These are phyloP conservation scores for Ogataea corticis DNA, from an alignment of 805 yeast genomes.

Conservation along the genomic window DNA sequence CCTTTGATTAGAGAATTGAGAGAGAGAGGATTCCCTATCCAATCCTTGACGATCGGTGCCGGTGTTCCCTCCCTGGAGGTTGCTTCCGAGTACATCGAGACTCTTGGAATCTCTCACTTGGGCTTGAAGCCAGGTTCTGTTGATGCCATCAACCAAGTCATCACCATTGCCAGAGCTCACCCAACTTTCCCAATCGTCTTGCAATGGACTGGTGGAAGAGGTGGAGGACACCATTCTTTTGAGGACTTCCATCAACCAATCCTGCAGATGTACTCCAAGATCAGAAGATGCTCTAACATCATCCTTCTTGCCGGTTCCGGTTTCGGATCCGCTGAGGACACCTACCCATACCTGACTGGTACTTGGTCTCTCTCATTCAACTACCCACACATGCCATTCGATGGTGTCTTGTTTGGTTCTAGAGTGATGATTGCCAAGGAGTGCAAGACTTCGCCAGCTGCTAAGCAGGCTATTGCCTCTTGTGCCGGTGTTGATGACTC, in stretches of 20 bases:
- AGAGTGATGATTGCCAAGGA: constrained; percentile 98
- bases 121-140: constrained; percentile 98
- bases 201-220: constrained; percentile 99
- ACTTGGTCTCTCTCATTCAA: constrained; percentile 85
- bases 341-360: constrained; percentile 97
- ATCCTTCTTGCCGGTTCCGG: constrained; percentile 97
- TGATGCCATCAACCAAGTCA: constrained; percentile 84
- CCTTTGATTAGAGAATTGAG: constrained; percentile 90
- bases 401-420: constrained; percentile 94
- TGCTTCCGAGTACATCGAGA: constrained; percentile 92
- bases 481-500: constrained; percentile 88
- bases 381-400: constrained; percentile 99
- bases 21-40: constrained; percentile 91
- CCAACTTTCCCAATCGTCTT: constrained; percentile 95
- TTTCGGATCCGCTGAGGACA: constrained; percentile 94
- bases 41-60: constrained; percentile 96
- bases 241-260: constrained; percentile 99
- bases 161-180: constrained; percentile 91
- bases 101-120: constrained; percentile 87
- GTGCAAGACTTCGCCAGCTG: constrained; percentile 90
- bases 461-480: constrained; percentile 86
- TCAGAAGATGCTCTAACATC: constrained; percentile 89
- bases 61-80: constrained; percentile 99
- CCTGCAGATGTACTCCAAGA: constrained; percentile 91
- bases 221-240: constrained; percentile 99